Percentiles rank a stretch among this genome's conserved stretches.
phyloP scores from a whole-genome alignment of 805 yeast species.

The Kodamaea lidongshanica region DNA sequence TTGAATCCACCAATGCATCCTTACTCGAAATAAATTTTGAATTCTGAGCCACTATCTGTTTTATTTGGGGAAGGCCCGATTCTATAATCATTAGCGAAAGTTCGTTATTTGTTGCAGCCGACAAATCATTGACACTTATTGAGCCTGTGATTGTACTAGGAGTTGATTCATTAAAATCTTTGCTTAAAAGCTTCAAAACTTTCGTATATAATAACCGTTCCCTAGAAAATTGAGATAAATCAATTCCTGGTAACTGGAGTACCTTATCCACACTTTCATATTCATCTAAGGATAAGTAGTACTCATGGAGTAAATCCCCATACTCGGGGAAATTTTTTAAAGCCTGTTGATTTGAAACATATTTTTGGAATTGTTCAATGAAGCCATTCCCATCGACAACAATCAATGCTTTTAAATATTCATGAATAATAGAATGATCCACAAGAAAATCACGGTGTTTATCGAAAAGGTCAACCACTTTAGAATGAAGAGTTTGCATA shows the following conservation, averaged over 20 bases:
- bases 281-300: slow-evolving; percentile 17
- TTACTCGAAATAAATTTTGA: slow-evolving; percentile 9
- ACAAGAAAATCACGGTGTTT: slow-evolving; percentile 5
- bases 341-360: slow-evolving; percentile 12
- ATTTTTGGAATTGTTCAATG: slow-evolving; percentile 13
- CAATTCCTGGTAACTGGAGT: slow-evolving; percentile 13
- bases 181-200: slow-evolving; percentile 16
- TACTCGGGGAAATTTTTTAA: slow-evolving; percentile 12
- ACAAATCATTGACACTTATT: too few species aligned
- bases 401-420: slow-evolving; percentile 12
- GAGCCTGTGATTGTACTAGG: too few species aligned
- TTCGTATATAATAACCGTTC: slow-evolving; percentile 16
- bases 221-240: slow-evolving; percentile 11
- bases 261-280: slow-evolving; percentile 12
- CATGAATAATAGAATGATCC: slow-evolving; percentile 1
- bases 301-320: slow-evolving; percentile 17
- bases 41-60: slow-evolving; percentile 9
- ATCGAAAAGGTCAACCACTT: slow-evolving; percentile 9
- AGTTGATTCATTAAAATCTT: background rate
- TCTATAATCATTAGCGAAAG: slow-evolving; percentile 7
- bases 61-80: slow-evolving; percentile 13
- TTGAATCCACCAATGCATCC: slow-evolving; percentile 7
- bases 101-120: slow-evolving; percentile 6
- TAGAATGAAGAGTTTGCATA: background rate
- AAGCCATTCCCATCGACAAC: slow-evolving; percentile 12